A percentile compares a stretch with the other conserved stretches of the same genome.
Evolutionary conservation across 352 stramenopile genomes (phyloP).

Genomic region (Phytophthora cajani): DNA sequence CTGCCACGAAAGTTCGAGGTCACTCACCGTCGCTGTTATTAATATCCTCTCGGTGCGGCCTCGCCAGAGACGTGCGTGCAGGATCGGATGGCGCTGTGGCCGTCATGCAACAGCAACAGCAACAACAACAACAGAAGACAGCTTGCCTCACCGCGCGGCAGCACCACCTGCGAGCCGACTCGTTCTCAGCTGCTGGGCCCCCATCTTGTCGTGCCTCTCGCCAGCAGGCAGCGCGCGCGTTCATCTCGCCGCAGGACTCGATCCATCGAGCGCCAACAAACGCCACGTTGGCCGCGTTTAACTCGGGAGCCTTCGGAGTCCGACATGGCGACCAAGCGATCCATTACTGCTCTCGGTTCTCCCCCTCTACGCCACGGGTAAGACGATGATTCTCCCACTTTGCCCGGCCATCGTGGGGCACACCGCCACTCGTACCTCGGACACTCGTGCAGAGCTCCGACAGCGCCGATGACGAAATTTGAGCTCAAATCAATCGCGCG

Average conservation of each 20-base stretch:
- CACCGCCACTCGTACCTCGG: neutral
- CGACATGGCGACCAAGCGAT: constrained; percentile 7
- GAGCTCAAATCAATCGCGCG: constrained; percentile 15
- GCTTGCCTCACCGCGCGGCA: neutral
- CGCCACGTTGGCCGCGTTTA: constrained; percentile 6
- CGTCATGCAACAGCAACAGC: neutral
- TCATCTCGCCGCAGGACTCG: neutral
- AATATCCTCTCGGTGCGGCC: neutral
- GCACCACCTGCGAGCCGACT: neutral
- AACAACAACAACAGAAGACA: neutral
- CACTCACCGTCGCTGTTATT: neutral
- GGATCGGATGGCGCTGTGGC: neutral
- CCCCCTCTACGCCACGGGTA: constrained; percentile 10
- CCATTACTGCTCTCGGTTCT: constrained; percentile 17
- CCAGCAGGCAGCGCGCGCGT: neutral
- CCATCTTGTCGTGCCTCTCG: constrained; percentile 3
- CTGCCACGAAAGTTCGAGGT: too few relatives aligned
- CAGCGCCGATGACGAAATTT: neutral
- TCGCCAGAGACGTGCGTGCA: neutral
- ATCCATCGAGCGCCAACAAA: neutral
- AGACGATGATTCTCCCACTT: constrained; percentile 18
- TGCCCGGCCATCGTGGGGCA: neutral
- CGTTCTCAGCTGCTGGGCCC: neutral
- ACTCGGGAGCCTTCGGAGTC: neutral
- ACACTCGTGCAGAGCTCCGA: neutral